A percentile compares a stretch with the other conserved stretches of the same genome.
Conservation (phyloP, 192 early-diverging fungal species). For the Coemansia sp. region DNA sequence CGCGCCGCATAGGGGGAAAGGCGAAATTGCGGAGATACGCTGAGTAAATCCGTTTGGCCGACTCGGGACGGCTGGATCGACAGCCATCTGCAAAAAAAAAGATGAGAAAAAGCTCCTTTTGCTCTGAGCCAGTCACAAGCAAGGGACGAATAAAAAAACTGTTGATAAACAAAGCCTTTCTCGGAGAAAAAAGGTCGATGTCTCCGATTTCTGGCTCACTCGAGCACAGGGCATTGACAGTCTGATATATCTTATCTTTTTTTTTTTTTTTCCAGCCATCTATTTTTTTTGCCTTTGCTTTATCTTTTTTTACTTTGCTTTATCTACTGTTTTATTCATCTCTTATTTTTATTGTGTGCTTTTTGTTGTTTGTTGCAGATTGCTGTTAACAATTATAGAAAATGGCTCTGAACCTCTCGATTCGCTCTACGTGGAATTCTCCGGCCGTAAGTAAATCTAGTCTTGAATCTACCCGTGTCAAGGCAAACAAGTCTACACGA, state of each 20-base stretch:
- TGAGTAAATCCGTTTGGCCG: too few relatives aligned
- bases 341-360: background rate
- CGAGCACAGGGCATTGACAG: too few relatives aligned
- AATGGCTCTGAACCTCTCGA: conserved; percentile 15
- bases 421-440: conserved; percentile 21
- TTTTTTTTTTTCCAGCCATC: background rate
- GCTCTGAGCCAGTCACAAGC: too few relatives aligned
- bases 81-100: too few relatives aligned
- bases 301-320: too few relatives aligned
- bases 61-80: too few relatives aligned
- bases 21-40: too few relatives aligned
- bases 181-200: background rate
- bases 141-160: too few relatives aligned
- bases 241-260: background rate
- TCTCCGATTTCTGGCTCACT: background rate
- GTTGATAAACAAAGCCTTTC: too few relatives aligned
- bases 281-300: background rate
- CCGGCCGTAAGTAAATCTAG: conserved; percentile 32
- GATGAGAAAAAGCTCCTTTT: too few relatives aligned
- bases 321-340: background rate
- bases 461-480: background rate
- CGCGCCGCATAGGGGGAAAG: too few relatives aligned
- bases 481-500: background rate
- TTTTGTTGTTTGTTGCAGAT: too few relatives aligned
- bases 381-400: background rate